phyloP scores from a whole-genome alignment of 371 early-diverging fungal species.

The Blastocladiella emersonii region DNA sequence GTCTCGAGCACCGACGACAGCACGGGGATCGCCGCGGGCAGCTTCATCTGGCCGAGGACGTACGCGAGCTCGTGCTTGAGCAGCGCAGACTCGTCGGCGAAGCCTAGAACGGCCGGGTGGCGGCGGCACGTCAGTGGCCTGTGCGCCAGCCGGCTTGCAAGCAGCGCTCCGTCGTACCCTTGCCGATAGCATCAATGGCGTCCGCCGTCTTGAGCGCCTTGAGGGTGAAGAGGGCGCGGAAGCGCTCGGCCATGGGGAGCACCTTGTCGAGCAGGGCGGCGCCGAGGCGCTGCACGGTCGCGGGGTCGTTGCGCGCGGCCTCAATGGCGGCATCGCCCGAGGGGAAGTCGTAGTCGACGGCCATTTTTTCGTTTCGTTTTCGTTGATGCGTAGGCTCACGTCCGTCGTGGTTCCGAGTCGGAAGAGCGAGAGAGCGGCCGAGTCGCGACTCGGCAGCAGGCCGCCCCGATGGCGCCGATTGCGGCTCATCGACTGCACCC shows the following conservation, averaged over 20 bases:
- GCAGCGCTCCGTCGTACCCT: slow-evolving; percentile 47
- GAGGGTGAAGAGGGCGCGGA: slow-evolving; percentile 91
- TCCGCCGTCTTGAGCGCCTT: slow-evolving; percentile 66
- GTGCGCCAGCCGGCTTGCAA: neutral
- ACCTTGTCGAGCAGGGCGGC: neutral
- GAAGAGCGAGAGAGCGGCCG: no score
- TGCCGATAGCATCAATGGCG: slow-evolving; percentile 69
- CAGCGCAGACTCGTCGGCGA: slow-evolving; percentile 77
- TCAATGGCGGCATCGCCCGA: neutral
- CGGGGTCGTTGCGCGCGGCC: neutral
- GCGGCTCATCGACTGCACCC: no score
- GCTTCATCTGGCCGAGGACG: slow-evolving; percentile 95
- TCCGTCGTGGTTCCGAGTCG: no score
- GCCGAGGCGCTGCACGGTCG: neutral
- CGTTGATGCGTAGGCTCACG: no score
- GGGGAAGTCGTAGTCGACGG: slow-evolving; percentile 2
- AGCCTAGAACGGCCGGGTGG: no score
- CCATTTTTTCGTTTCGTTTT: neutral
- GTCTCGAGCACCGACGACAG: slow-evolving; percentile 56
- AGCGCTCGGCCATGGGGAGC: slow-evolving; percentile 58
- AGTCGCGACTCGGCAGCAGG: no score
- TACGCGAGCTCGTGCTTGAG: slow-evolving; percentile 98
- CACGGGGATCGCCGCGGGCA: slow-evolving; percentile 57
- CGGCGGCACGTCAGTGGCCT: neutral
- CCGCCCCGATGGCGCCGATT: no score